Evolutionary conservation across 1,139 yeast species (phyloP), one percentile per base, ranked within the genome.

Genomic region (Taphrina populina): DNA sequence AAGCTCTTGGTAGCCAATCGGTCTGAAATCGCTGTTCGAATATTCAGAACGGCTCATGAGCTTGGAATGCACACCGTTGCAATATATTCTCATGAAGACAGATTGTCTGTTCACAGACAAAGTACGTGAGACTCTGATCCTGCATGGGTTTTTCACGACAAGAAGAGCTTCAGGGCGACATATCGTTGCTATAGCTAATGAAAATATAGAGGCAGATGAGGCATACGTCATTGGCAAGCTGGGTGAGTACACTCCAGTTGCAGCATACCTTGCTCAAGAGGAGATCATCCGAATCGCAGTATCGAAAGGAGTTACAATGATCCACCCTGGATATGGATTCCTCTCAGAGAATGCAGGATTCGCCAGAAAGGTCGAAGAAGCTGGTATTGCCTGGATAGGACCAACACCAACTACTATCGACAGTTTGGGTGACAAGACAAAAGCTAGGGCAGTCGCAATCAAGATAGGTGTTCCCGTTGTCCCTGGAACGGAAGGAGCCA

Each of bases 321-420:
- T 92, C 70, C 98, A 92, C 70, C 99, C 99, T 7, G 99, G 99
- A 64, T 92, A 92, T 70, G 99, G 99, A 8, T 92, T 92, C 73
- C 76, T 92, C 58, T 84, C 95, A 15, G 98, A 92, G 73, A 92
- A 92, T 75, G 80, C 96, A 15, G 95, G 87, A 69, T 88, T 92
- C 70, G 98, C 99, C 58, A 76, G 81, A 62, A 90, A 88, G 73
- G 96, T 92, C 51, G 95, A 81, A 65, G 94, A 80, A 64, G 83
- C 82, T 55, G 98, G 97, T 32, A 85, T 94, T 68, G 84, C 88
- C 57, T 92, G 98, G 97, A 80, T 92, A 63, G 99, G 99, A 27
- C 99, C 99, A 30, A 79, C 90, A 13, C 80, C 86, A 64, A 75
- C 76, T 57, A 94, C 95, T 59, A 92, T 92, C 66, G 97, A 94